phyloP scores from a whole-genome alignment of 164 flowering plant genomes.

The Annona squamosa region DNA sequence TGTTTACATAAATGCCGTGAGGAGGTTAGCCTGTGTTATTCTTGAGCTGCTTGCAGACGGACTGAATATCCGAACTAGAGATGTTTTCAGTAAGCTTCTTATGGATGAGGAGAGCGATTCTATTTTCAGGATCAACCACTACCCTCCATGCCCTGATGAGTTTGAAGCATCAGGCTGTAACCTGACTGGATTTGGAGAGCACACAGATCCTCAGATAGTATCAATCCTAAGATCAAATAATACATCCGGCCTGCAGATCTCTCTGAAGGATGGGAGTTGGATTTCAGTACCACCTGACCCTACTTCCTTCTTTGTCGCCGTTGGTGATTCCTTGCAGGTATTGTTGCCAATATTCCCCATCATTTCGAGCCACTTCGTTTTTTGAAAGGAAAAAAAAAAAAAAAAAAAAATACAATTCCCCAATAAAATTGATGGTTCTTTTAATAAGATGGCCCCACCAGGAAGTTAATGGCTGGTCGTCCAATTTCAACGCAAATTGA shows the following conservation, averaged over 20 bases:
- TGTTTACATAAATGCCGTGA: conserved; percentile 44
- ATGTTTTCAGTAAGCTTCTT: conserved; percentile 47
- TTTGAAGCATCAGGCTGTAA: conserved; percentile 32
- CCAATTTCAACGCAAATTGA: no score
- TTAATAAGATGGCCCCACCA: no score
- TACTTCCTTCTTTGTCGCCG: conserved; percentile 70
- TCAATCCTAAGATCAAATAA: conserved; percentile 77
- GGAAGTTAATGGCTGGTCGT: no score
- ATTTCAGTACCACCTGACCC: conserved; percentile 77
- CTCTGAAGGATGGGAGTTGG: conserved; percentile 74
- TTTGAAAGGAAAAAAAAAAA: neutral
- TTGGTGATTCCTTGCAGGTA: conserved; percentile 92
- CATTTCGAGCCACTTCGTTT: no score
- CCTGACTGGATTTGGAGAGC: conserved; percentile 86
- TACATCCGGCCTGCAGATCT: conserved; percentile 72
- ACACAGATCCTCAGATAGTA: conserved; percentile 91
- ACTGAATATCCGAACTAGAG: conserved; percentile 36
- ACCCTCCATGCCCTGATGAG: conserved; percentile 65
- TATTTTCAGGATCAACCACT: conserved; percentile 72
- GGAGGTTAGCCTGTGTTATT: conserved; percentile 38
- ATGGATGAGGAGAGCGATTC: conserved; percentile 69
- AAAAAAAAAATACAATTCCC: neutral
- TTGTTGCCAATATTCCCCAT: neutral
- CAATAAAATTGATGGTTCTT: no score
- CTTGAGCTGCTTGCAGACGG: conserved; percentile 68